phyloP scores from a whole-genome alignment of 192 early-diverging fungal genomes.

The Powellomyces hirtus region DNA sequence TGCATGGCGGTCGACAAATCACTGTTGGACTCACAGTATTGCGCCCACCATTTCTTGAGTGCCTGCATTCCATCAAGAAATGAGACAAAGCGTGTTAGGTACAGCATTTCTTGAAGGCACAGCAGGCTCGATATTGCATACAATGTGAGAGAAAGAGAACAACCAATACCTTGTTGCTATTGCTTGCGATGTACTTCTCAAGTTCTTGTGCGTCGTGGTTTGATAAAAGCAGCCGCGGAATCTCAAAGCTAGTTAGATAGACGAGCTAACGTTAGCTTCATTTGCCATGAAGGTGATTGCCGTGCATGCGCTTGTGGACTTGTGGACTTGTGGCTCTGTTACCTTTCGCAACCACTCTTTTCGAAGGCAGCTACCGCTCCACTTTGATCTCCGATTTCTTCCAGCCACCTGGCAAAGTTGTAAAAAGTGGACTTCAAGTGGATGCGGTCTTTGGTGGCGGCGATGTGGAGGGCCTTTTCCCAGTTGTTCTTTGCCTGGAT shows the following conservation, averaged over 20 bases:
- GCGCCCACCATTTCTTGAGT: constrained; percentile 56
- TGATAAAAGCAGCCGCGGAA: constrained; percentile 33
- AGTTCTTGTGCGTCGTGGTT: constrained; percentile 26
- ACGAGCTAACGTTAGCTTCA: too few species aligned
- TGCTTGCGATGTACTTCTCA: constrained; percentile 35
- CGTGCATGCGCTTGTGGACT: too few species aligned
- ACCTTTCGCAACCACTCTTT: constrained; percentile 32
- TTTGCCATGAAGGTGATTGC: too few species aligned
- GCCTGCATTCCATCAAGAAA: constrained; percentile 11
- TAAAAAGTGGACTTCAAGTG: constrained; percentile 43
- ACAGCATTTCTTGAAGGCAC: too few species aligned
- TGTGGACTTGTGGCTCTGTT: too few species aligned
- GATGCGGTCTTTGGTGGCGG: constrained; percentile 40
- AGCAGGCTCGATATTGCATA: too few species aligned
- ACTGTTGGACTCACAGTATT: constrained; percentile 47
- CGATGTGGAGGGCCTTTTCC: constrained; percentile 51
- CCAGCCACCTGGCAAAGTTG: constrained; percentile 46
- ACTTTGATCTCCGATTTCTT: constrained; percentile 45
- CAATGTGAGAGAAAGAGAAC: too few species aligned
- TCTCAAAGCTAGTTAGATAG: too few species aligned
- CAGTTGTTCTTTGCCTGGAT: constrained; percentile 28
- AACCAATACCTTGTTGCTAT: constrained; percentile 6
- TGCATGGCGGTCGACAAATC: constrained; percentile 41
- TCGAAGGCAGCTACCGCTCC: constrained; percentile 56
- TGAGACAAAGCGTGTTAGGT: not conserved